These are phyloP conservation scores for Fusarium pseudoanthophilum DNA, from an alignment of 2,329 filamentous ascomycete genomes.

Conservation along the genomic window DNA sequence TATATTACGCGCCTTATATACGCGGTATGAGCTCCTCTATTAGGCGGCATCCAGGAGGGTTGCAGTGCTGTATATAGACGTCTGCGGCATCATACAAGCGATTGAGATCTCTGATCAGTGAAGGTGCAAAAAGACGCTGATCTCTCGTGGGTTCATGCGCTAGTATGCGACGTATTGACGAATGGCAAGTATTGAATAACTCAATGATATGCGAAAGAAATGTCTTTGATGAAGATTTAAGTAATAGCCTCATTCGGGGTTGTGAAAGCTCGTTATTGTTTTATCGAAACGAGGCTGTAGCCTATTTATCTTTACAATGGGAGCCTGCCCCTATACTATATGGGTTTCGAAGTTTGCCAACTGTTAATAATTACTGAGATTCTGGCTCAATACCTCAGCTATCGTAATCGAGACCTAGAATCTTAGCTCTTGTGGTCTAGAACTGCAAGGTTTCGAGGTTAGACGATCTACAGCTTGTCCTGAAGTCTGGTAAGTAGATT, in stretches of 20 bases:
- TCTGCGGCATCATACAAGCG: not conserved
- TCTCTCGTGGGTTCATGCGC: not conserved
- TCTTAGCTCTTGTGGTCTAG: not conserved
- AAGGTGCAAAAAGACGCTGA: not conserved
- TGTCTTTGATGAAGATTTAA: not conserved
- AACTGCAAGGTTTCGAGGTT: not conserved
- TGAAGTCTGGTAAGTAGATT: not conserved
- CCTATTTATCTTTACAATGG: not conserved
- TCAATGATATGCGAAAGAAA: not conserved
- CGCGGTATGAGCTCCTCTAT: not conserved
- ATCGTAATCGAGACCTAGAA: not conserved
- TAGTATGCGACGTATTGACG: not conserved
- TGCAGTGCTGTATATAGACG: not conserved
- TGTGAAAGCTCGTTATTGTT: not conserved
- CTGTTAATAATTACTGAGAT: not conserved
- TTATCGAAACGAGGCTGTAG: not conserved
- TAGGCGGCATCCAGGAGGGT: not conserved
- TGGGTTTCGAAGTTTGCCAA: not conserved
- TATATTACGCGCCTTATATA: no score
- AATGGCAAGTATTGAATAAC: not conserved
- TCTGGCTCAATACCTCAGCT: not conserved
- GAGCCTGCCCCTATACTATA: not conserved
- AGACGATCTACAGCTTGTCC: not conserved
- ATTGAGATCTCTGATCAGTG: not conserved
- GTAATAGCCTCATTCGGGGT: not conserved